These are phyloP conservation scores for Syzygium oleosum DNA, from an alignment of 345 rosid genomes.

Conservation along the genomic window DNA sequence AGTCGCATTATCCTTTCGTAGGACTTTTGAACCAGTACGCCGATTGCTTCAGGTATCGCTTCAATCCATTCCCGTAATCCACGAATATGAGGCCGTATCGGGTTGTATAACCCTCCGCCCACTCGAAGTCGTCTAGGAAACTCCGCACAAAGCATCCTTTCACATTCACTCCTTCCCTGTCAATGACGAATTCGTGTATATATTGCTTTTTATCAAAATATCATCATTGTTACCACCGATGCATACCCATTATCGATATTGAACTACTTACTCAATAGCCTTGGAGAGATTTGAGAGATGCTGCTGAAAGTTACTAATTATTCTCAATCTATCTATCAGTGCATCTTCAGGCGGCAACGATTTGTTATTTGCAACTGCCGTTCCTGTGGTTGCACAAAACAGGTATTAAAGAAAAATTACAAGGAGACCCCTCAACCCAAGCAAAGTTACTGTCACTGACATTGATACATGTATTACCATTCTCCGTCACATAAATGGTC, in stretches of 20 bases:
- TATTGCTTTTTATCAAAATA: not conserved
- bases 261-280: constrained; percentile 22
- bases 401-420: not conserved
- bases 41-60: constrained; percentile 41
- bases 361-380: constrained; percentile 17
- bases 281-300: constrained; percentile 20
- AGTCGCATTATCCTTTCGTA: not conserved
- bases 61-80: constrained; percentile 34
- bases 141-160: constrained; percentile 46
- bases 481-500: constrained; percentile 30
- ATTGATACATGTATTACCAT: constrained; percentile 12
- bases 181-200: not conserved
- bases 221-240: not conserved
- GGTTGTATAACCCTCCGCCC: constrained; percentile 43
- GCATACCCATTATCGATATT: not conserved
- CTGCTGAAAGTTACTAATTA: constrained; percentile 6
- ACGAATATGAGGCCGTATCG: constrained; percentile 40
- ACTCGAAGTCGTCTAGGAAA: constrained; percentile 52
- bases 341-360: constrained; percentile 14
- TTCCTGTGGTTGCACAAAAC: constrained; percentile 9
- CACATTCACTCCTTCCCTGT: constrained; percentile 46
- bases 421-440: not conserved
- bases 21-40: constrained; percentile 48
- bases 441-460: not conserved
- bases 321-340: constrained; percentile 19